phyloP scores from a whole-genome alignment of 1,139 yeast species.

The Kazachstania sp. region DNA sequence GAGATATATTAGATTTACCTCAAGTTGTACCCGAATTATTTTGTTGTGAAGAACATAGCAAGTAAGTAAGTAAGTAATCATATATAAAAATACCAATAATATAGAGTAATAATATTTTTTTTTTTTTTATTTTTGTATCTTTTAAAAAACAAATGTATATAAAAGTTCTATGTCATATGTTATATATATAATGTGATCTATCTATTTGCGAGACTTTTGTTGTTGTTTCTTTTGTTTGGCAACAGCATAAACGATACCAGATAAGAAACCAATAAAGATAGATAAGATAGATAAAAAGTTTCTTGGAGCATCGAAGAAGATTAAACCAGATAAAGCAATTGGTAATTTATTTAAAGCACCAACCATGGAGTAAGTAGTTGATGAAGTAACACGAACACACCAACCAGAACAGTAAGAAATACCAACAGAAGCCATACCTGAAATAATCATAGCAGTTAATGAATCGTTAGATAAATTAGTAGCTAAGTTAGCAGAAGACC shows the following conservation, averaged over 20 bases:
- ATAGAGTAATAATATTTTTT: neutral
- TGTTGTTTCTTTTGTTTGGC: slow-evolving; percentile 65
- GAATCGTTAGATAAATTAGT: slow-evolving; percentile 67
- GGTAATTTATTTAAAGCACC: slow-evolving; percentile 98
- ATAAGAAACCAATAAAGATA: slow-evolving; percentile 82
- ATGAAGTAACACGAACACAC: slow-evolving; percentile 98
- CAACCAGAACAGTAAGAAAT: slow-evolving; percentile 98
- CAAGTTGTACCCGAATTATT: slow-evolving; percentile 44
- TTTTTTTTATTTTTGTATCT: neutral
- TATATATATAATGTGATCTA: neutral
- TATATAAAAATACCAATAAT: neutral
- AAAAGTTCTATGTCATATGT: neutral
- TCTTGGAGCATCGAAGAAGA: slow-evolving; percentile 90
- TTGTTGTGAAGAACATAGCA: slow-evolving; percentile 23
- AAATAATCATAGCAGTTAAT: slow-evolving; percentile 78
- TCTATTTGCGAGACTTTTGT: slow-evolving; percentile 26
- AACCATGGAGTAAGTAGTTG: slow-evolving; percentile 97
- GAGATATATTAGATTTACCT: slow-evolving; percentile 42
- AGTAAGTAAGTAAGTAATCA: slow-evolving; percentile 14
- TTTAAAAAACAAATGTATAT: no score
- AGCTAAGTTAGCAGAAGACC: slow-evolving; percentile 73
- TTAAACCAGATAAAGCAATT: slow-evolving; percentile 86
- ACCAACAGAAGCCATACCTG: slow-evolving; percentile 92
- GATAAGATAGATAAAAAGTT: slow-evolving; percentile 89
- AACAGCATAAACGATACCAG: slow-evolving; percentile 91